Base-by-base conservation (phyloP, 345 rosid genomes). In the Luvunga scandens region DNA sequence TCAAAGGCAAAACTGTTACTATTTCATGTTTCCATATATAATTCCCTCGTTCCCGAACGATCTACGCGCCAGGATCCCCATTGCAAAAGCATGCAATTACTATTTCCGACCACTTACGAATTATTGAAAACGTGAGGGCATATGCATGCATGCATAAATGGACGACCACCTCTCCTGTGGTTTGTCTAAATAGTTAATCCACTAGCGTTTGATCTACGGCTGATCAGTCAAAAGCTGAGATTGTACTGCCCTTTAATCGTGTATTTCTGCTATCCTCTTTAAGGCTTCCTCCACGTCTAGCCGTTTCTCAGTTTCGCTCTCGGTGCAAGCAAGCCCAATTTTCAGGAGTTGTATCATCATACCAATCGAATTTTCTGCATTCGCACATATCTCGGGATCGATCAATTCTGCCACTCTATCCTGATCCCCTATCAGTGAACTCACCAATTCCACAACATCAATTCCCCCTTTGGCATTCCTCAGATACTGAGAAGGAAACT, bases 401-500 rank as follows among this genome's bases (percentile, higher is more conserved):
- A 93, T 83, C 39, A 90, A 78, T 56, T 95, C 92, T 4, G 75
- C 75, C 70, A 83, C 91, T 73, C 75, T 84, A 3, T 80, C 77
- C 57, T 16, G 22, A 18, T 90, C 83, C 0, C 79, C 39, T 2
- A 89, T 71, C 1, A 89, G 86, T 8, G 88, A 69, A 27, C 88
- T 88, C 14, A 87, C 90, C 97, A 87, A 82, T 28, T 88, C 83
- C 64, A 91, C 89, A 0, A 90, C 77, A 80, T 93, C 94, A 0
- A 81, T 92, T 70, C 92, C 96, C 3, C 91, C 94, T 33, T 84
- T 85, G 24, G 84, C 91, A 6, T 79, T 85, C 86, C 70, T 91
- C 66, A 86, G 78, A 77, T 91, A 92, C 66, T 92, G 97, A 36
- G 90, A 86, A 24, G 97, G 99, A 66, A 86, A 82, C 75, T 91